Conservation (phyloP, 169 alveolate genomes). For the Sarcocystis neurona region DNA sequence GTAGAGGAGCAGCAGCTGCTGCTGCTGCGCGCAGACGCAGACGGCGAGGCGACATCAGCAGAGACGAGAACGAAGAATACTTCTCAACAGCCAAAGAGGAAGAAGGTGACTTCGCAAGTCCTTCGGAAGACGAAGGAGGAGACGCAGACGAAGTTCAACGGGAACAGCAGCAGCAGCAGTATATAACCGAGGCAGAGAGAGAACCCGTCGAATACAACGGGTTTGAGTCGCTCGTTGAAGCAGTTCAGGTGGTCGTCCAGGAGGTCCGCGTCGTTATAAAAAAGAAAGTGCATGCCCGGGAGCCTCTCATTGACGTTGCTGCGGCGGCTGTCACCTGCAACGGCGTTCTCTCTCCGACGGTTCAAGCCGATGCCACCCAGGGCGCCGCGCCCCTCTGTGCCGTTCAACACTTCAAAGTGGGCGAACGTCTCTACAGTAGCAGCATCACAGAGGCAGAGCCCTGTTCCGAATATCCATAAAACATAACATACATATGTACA, state of each 20-base stretch:
- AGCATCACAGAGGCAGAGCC: neutral
- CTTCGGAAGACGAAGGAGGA: neutral
- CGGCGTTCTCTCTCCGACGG: neutral
- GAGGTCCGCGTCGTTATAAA: neutral
- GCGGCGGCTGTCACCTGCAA: neutral
- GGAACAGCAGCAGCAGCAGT: too few species aligned
- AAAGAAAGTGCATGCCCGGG: neutral
- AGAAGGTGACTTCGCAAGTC: slow-evolving; percentile 1
- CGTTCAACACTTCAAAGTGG: too few species aligned
- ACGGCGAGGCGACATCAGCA: neutral
- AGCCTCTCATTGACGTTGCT: neutral
- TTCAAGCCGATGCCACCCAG: slow-evolving; percentile 24
- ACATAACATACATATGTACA: neutral
- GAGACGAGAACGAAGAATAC: neutral
- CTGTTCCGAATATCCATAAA: neutral
- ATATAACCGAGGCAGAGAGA: slow-evolving; percentile 9
- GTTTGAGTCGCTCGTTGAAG: neutral
- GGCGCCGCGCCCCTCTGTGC: neutral
- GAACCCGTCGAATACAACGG: slow-evolving; percentile 34
- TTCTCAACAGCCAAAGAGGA: neutral
- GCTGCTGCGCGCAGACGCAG: neutral
- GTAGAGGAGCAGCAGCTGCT: too few species aligned
- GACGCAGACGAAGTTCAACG: neutral
- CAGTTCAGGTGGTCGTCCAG: slow-evolving; percentile 17
- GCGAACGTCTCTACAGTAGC: too few species aligned